Conservation (phyloP, 352 stramenopile genomes). For the Phytophthora colocasiae region DNA sequence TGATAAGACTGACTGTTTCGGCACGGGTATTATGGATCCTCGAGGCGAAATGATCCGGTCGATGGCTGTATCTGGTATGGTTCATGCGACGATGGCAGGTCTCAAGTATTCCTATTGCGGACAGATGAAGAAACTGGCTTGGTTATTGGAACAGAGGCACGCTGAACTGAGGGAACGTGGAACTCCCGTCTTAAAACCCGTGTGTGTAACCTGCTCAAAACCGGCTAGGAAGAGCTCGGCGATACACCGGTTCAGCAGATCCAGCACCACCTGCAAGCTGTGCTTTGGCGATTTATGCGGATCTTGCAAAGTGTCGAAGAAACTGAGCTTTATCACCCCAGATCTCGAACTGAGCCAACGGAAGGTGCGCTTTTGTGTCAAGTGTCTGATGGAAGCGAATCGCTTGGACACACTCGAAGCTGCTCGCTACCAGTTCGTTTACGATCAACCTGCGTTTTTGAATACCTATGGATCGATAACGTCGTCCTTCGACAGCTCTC, state of each 20-base stretch:
- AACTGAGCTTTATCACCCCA: constrained; percentile 27
- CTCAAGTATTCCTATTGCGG: background rate
- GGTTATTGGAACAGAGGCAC: constrained; percentile 7
- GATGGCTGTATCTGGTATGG: constrained; percentile 6
- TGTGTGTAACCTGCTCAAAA: constrained; percentile 5
- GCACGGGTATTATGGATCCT: constrained; percentile 21
- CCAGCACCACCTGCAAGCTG: constrained; percentile 19
- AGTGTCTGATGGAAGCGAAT: constrained; percentile 29
- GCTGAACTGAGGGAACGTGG: constrained; percentile 5
- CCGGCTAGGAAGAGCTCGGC: background rate
- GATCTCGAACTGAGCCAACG: constrained; percentile 21
- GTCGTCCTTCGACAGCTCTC: constrained; percentile 1
- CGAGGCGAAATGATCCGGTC: constrained; percentile 22
- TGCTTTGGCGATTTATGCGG: constrained; percentile 20
- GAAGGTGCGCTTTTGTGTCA: constrained; percentile 33
- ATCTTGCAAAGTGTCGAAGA: constrained; percentile 18
- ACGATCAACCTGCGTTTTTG: constrained; percentile 5
- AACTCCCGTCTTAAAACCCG: constrained; percentile 10
- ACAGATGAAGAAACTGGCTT: background rate
- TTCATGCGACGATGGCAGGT: constrained; percentile 1
- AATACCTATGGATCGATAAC: constrained; percentile 4
- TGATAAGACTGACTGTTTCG: constrained; percentile 13
- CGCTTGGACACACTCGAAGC: constrained; percentile 24
- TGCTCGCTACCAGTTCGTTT: constrained; percentile 21
- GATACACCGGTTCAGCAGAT: background rate